A percentile compares a stretch with the other conserved stretches of the same genome.
These are phyloP conservation scores for Clavariopsis aquatica DNA, from an alignment of 495 filamentous ascomycete genomes.

Conservation along the genomic window DNA sequence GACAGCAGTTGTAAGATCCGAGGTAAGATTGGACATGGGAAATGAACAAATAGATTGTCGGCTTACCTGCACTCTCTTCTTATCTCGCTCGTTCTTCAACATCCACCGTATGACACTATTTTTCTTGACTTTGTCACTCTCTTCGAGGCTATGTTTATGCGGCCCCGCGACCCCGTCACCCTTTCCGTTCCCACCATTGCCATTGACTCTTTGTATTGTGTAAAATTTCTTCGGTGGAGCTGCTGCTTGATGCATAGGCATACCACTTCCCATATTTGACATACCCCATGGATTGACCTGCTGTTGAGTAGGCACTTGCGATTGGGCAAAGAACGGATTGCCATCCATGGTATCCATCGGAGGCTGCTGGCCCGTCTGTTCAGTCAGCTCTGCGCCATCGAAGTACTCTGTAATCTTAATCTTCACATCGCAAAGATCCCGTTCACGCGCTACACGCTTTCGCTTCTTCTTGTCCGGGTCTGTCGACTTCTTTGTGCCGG, in stretches of 20 bases:
- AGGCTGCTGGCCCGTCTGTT: conserved; percentile 30
- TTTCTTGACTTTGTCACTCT: conserved; percentile 84
- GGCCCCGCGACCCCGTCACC: conserved; percentile 63
- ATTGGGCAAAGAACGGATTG: conserved; percentile 21
- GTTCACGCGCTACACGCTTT: conserved; percentile 73
- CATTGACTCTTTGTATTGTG: conserved; percentile 65
- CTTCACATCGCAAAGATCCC: conserved; percentile 85
- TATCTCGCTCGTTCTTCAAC: conserved; percentile 66
- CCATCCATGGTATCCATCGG: conserved; percentile 15
- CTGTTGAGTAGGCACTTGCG: conserved; percentile 2
- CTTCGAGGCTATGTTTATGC: conserved; percentile 75
- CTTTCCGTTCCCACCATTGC: conserved; percentile 73
- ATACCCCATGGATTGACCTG: conserved; percentile 24
- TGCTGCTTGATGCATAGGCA: conserved; percentile 12
- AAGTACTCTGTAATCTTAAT: conserved; percentile 89
- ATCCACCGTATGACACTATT: conserved; percentile 72
- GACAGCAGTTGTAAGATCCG: too few relatives aligned
- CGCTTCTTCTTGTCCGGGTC: conserved; percentile 89
- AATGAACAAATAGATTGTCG: neutral
- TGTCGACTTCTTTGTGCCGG: conserved; percentile 80
- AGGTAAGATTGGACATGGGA: neutral
- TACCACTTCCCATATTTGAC: conserved; percentile 1
- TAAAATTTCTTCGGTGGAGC: conserved; percentile 43
- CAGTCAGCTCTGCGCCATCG: conserved; percentile 53
- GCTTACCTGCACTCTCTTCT: conserved; percentile 68